Base-by-base conservation (phyloP, 1,284 basidiomycete species). In the Porphyrellus sp. region DNA sequence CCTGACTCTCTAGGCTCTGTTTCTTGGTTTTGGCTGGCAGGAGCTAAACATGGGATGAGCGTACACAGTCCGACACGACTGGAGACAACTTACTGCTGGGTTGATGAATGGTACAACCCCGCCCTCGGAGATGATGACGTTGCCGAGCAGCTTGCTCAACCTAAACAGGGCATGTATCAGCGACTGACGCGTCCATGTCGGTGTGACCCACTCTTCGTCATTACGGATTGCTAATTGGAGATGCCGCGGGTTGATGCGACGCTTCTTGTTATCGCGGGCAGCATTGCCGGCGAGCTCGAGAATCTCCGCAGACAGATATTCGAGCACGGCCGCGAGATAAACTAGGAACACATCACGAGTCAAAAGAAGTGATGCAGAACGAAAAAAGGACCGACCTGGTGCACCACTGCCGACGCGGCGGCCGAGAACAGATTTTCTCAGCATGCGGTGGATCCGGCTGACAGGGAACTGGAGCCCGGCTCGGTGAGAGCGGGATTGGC, bases 121-220 rank as follows among this genome's bases (percentile, higher is more conserved):
- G 75, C 91, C 91, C 68, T 94, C 89, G n/a, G 88, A 91, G 77
- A 93, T 93, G 72, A 90, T 83, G 59, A 93, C 91, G 62, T 83
- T 77, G 34, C 89, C 90, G 58, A 93, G 79, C 33, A 91, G 77
- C 64, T 79, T 81, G 71, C 85, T 84, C 63, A 86, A 71, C 63
- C 79, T 80, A 55, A 45, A n/a, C 41, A 30, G 39, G 16, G n/a
- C 16, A 21, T n/a, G n/a, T n/a, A n/a, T 57, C 1, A 54, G 28
- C 7, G 7, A 2, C n/a, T 1, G 35, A 30, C 37, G 30, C n/a
- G n/a, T 13, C 11, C 13, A 15, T 23, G 11, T 12, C 12, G 8
- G 13, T 30, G 24, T 30, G 23, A 72, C 77, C 49, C 58, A 82
- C 83, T 91, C 88, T 71, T 91, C 88, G 62, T 91, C 89, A 71